Evolutionary conservation across 2,329 filamentous ascomycete genomes (phyloP), one percentile per base, ranked within the genome.

Genomic region (Fusarium domesticum): DNA sequence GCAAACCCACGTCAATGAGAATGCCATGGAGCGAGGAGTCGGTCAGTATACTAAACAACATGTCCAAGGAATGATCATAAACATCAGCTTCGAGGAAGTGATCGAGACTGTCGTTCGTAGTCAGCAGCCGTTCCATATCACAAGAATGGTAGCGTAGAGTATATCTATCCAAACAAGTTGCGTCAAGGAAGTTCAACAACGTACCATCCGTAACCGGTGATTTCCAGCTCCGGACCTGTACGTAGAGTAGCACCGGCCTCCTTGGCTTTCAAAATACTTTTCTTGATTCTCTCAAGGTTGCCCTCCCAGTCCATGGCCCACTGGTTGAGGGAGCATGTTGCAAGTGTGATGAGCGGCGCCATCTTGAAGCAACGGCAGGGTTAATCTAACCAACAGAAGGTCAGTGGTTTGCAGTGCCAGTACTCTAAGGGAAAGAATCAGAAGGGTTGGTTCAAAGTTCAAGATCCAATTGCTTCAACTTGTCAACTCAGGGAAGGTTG

Each of bases 191-290:
- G 11, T 15, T 18, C 6, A 28, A 14, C 10, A 4, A n/a, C n/a
- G n/a, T n/a, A n/a, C n/a, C n/a, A 28, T 60, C 46, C 66, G 52
- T 71, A 65, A 17, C 57, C 58, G 4, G 47, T 51, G 7, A 64
- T 70, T 58, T 78, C 74, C 15, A 76, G 65, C 80, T 56, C 80
- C 2, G 75, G 80, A 4, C 80, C 79, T 3, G 78, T 74, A 39
- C 83, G 73, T n/a, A 87, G 64, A 8, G 72, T 77, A n/a, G 83
- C 83, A 18, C 81, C 79, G 3, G 72, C 71, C 36, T 68, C 69
- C 63, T 86, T 87, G 15, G 84, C 81, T 18, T 67, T 54, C 28
- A 66, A 70, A 54, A 87, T 82, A 43, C 77, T 81, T 61, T 84
- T 72, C 15, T 83, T 73, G 51, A 87, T 86, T 15, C 84, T 72